Percentiles rank a stretch among this genome's conserved stretches.
These are phyloP conservation scores for Trichomonas vaginalis DNA, from an alignment of 208 protist genomes.

Conservation along the genomic window DNA sequence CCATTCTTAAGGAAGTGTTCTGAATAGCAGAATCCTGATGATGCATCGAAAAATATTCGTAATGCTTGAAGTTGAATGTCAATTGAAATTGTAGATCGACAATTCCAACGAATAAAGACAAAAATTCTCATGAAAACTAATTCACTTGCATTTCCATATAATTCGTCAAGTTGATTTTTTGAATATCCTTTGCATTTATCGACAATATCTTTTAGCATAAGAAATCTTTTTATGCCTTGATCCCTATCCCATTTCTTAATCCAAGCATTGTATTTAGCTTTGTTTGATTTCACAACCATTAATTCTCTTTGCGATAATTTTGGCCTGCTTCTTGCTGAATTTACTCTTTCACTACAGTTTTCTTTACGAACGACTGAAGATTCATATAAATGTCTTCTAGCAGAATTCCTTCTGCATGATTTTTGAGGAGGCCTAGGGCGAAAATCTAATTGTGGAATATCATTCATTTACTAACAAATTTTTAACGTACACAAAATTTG, in stretches of 20 bases:
- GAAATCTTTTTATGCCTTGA: background rate
- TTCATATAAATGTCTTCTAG: background rate
- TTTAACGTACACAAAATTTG: background rate
- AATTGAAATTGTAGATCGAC: background rate
- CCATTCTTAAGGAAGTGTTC: background rate
- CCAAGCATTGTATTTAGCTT: background rate
- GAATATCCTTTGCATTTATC: background rate
- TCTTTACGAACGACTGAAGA: background rate
- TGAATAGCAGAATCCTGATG: background rate
- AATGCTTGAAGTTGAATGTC: background rate
- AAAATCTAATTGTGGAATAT: background rate
- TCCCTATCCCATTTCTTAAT: background rate
- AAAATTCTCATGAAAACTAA: background rate
- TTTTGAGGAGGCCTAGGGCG: background rate
- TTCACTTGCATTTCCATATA: background rate
- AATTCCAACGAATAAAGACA: background rate
- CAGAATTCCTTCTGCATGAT: background rate
- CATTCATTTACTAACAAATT: background rate
- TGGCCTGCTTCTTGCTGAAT: background rate
- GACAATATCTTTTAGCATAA: background rate
- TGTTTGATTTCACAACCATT: background rate
- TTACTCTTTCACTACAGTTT: background rate
- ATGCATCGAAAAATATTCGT: slow-evolving; percentile 2
- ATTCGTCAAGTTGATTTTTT: background rate
- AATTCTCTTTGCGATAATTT: background rate